Evolutionary conservation across 441 rosid genomes (phyloP), one percentile per base, ranked within the genome.

Genomic region (Geranium incanum): DNA sequence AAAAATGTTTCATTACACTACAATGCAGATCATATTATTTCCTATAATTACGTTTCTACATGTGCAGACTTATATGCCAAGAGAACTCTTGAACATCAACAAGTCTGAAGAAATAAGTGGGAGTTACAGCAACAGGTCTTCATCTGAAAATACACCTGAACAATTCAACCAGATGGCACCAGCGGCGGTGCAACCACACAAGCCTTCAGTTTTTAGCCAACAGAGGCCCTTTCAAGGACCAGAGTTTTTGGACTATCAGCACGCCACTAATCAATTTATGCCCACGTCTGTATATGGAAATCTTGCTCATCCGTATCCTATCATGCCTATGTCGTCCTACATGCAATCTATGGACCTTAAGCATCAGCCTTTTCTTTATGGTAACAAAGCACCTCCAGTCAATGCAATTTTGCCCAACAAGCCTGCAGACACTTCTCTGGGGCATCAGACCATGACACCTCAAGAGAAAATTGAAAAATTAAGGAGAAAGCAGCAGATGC

Each of bases 401-500:
- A 78, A 83, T 75, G 78, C 79, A 18, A 65, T 79, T 75, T 70
- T 80, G 12, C 69, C 74, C 43, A 86, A 81, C 72, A 83, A 79
- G 79, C 78, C 77, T 36, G 74, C 76, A 36, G 81, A 83, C 70
- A 71, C 84, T 77, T 68, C 82, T 69, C 77, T 74, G 66, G 88
- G 85, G 68, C 75, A 83, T 78, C 86, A 78, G 80, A 82, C 81
- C 36, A 91, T 95, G 98, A 95, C 97, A 36, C 95, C 98, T 19
- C 94, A 82, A 75, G 98, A 91, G 82, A 93, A 91, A 81, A 86
- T 93, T 68, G 97, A 93, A 81, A 95, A 93, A 73, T 77, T 95
- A 69, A 86, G 92, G 86, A 85, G 93, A 70, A 86, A 88, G 72
- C 98, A 95, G 85, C 97, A 93, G 83, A 88, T 93, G 93, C 98